A percentile compares a stretch with the other conserved stretches of the same genome.
These are phyloP conservation scores for Hericium erinaceus DNA, from an alignment of 768 basidiomycete genomes.

Conservation along the genomic window DNA sequence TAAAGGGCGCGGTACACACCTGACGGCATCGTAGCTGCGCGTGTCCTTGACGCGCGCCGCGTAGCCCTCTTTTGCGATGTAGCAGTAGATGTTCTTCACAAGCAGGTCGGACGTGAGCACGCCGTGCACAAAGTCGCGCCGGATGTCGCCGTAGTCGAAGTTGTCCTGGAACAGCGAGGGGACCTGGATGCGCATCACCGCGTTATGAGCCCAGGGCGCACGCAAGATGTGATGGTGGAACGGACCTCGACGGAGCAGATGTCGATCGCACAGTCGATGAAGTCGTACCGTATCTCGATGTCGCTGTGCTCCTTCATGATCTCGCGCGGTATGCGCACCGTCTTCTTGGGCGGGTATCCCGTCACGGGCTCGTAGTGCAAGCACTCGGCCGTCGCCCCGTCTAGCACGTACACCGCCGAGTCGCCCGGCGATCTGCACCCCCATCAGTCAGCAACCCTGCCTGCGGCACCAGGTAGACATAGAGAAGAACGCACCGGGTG, in stretches of 20 bases:
- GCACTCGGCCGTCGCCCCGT: constrained; percentile 68
- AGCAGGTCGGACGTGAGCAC: constrained; percentile 89
- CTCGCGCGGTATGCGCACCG: constrained; percentile 68
- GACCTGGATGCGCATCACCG: constrained; percentile 40
- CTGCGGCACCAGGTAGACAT: neutral
- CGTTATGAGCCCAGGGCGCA: neutral
- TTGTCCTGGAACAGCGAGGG: constrained; percentile 97
- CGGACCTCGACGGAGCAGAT: constrained; percentile 87
- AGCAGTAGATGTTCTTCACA: constrained; percentile 90
- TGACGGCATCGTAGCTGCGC: constrained; percentile 82
- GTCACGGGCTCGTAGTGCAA: constrained; percentile 76
- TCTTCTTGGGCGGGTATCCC: constrained; percentile 55
- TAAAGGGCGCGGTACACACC: constrained; percentile 31
- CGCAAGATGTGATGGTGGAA: constrained; percentile 7
- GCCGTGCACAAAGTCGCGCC: constrained; percentile 89
- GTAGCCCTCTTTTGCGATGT: constrained; percentile 82
- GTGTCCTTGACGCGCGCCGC: constrained; percentile 92
- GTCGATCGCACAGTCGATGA: constrained; percentile 84
- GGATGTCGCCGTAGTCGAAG: constrained; percentile 91
- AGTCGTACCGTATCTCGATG: constrained; percentile 80
- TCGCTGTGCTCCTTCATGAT: constrained; percentile 64
- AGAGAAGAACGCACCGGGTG: constrained; percentile 45
- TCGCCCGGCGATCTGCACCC: constrained; percentile 55
- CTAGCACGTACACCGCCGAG: constrained; percentile 70
- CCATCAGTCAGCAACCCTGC: neutral